Conservation (phyloP, 768 basidiomycete species). For the Amanita phalloides region DNA sequence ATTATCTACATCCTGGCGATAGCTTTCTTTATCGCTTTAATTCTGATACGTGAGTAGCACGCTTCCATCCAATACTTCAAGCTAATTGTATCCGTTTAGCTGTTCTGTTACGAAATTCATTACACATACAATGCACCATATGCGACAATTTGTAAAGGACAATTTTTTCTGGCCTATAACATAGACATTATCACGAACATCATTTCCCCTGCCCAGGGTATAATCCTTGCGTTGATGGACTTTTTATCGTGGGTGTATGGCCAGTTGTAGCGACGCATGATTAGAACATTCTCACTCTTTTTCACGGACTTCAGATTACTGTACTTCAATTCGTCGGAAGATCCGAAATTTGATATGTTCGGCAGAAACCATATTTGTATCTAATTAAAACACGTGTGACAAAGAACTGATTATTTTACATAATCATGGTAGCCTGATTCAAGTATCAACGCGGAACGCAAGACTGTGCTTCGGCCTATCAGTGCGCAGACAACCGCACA, state of each 20-base stretch:
- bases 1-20: slow-evolving; percentile 63
- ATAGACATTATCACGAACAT: slow-evolving; percentile 2
- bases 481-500: too few relatives aligned
- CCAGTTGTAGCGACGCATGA: not conserved
- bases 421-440: too few relatives aligned
- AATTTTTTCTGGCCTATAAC: slow-evolving; percentile 21
- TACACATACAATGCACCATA: slow-evolving; percentile 55
- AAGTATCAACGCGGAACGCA: too few relatives aligned
- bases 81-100: slow-evolving; percentile 26
- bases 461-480: too few relatives aligned
- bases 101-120: slow-evolving; percentile 44
- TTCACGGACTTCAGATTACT: slow-evolving; percentile 3
- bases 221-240: not conserved
- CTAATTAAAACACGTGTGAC: too few relatives aligned
- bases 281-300: not conserved
- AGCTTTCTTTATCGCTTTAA: slow-evolving; percentile 61
- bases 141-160: slow-evolving; percentile 54
- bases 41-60: slow-evolving; percentile 59
- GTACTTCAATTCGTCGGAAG: not conserved
- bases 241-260: not conserved
- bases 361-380: too few relatives aligned
- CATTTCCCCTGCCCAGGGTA: not conserved
- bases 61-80: slow-evolving; percentile 7
- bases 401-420: too few relatives aligned
- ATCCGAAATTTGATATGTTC: not conserved